These are phyloP conservation scores for Raffaelea ambrosiae DNA, from an alignment of 2,329 filamentous ascomycete genomes.

Conservation along the genomic window DNA sequence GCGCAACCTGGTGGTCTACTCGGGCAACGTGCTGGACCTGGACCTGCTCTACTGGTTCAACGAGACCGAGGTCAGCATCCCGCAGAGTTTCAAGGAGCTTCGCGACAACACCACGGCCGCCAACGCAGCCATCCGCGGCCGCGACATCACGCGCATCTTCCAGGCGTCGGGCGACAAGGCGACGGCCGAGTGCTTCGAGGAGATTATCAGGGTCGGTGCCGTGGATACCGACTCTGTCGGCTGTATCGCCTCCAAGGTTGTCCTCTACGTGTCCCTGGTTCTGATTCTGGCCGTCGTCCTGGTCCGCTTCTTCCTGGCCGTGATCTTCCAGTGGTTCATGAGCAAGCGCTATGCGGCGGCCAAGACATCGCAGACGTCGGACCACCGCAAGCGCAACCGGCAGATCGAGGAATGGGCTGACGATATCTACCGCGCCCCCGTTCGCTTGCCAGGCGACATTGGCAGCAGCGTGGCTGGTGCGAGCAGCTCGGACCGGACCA, in stretches of 20 bases:
- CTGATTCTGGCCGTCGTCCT: conserved; percentile 87
- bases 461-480: conserved; percentile 52
- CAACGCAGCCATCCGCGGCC: conserved; percentile 62
- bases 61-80: conserved; percentile 65
- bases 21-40: conserved; percentile 85
- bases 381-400: conserved; percentile 75
- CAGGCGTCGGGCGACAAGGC: conserved; percentile 71
- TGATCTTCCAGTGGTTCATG: conserved; percentile 95
- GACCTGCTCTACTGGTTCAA: conserved; percentile 90
- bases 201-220: conserved; percentile 92
- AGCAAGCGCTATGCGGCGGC: conserved; percentile 74
- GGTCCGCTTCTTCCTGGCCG: conserved; percentile 77
- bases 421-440: conserved; percentile 89
- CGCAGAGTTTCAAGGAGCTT: conserved; percentile 70
- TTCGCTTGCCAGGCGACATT: conserved; percentile 68
- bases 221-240: conserved; percentile 94
- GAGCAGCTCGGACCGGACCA: conserved; percentile 52
- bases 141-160: conserved; percentile 83
- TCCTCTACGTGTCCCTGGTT: conserved; percentile 84
- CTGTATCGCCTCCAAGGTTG: conserved; percentile 94
- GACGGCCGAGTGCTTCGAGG: conserved; percentile 76
- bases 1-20: conserved; percentile 90
- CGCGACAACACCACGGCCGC: conserved; percentile 53
- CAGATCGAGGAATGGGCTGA: conserved; percentile 98
- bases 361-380: conserved; percentile 74